Percentiles rank a stretch among this genome's conserved stretches.
Evolutionary conservation across 192 early-diverging fungal species (phyloP).

Genomic region (Rhizoclosmatium globosum): DNA sequence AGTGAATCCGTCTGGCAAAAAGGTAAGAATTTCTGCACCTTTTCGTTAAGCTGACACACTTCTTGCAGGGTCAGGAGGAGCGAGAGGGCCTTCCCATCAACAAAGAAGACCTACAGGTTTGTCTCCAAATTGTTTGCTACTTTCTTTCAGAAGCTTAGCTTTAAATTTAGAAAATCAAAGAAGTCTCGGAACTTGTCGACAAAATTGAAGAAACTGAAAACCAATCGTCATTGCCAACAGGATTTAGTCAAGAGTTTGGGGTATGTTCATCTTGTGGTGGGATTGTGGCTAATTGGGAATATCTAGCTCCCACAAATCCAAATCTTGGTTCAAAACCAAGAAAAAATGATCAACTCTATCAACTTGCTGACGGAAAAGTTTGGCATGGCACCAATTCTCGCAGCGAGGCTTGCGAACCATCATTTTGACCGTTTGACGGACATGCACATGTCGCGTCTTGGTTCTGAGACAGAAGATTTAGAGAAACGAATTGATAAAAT

Average conservation of each 20-base stretch:
- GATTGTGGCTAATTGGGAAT: background rate
- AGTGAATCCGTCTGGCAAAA: slow-evolving; percentile 60
- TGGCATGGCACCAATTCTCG: slow-evolving; percentile 28
- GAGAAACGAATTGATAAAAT: background rate
- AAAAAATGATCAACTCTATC: slow-evolving; percentile 55
- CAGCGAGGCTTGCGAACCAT: background rate
- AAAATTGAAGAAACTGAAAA: slow-evolving; percentile 26
- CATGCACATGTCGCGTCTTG: background rate
- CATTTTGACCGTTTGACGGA: background rate
- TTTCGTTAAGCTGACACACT: too few relatives aligned
- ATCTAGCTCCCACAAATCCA: slow-evolving; percentile 33
- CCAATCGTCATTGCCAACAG: background rate
- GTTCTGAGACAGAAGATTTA: background rate
- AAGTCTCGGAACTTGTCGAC: slow-evolving; percentile 38
- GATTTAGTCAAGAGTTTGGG: slow-evolving; percentile 33
- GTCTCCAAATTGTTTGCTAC: background rate
- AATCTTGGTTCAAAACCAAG: slow-evolving; percentile 53
- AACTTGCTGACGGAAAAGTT: slow-evolving; percentile 49
- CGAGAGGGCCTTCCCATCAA: slow-evolving; percentile 2
- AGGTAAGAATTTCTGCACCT: background rate
- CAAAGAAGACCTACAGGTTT: slow-evolving; percentile 11
- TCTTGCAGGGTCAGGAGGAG: background rate
- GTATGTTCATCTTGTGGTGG: slow-evolving; percentile 15
- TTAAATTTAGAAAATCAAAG: slow-evolving; percentile 48
- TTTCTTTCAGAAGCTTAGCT: slow-evolving; percentile 25